Evolutionary conservation across 805 yeast species (phyloP), one percentile per base, ranked within the genome.

Genomic region (Komagataella phaffii): DNA sequence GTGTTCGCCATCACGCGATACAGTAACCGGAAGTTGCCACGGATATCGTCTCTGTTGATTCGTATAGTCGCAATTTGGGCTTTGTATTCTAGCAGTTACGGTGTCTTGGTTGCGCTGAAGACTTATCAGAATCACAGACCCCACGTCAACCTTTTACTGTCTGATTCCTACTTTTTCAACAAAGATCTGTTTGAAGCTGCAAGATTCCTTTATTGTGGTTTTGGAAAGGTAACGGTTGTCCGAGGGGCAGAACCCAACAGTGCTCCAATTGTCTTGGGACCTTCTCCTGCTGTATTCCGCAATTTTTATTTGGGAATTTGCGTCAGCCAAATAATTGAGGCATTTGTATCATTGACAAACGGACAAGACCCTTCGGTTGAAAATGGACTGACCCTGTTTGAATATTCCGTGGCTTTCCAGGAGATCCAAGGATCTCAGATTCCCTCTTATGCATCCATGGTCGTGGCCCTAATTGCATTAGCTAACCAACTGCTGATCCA

Each of bases 351-450:
- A 2, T 78, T 76, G 24, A 71, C 80, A 7, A 72, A 74, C 52
- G 86, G 85, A 7, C 69, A 69, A 46, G 64, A 67, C 23, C 85
- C 88, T 6, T 71, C 74, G 52, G 74, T 78, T 18, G 90, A 83
- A 52, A 75, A 82, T 14, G 88, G 88, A 0, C 68, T 85, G 55
- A 81, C 93, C 0, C 65, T 85, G 43, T 84, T 85, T 64, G 93
- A 86, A 62, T 83, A 80, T 58, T 83, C 91, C 3, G 62, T 84
- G 14, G 86, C 88, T 10, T 83, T 83, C 60, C 90, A 85, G 58
- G 93, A 85, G 57, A 81, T 76, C 53, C 84, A 75, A 61, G 70
- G 72, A 47, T 65, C 70, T 40, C 67, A 51, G 51, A 66, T 72
- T 49, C 88, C 81, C 36, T 74, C 81, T 1, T 74, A 70, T 49